Evolutionary conservation across 78 protist genomes (phyloP).

Genomic region (Isochrysis galbana): DNA sequence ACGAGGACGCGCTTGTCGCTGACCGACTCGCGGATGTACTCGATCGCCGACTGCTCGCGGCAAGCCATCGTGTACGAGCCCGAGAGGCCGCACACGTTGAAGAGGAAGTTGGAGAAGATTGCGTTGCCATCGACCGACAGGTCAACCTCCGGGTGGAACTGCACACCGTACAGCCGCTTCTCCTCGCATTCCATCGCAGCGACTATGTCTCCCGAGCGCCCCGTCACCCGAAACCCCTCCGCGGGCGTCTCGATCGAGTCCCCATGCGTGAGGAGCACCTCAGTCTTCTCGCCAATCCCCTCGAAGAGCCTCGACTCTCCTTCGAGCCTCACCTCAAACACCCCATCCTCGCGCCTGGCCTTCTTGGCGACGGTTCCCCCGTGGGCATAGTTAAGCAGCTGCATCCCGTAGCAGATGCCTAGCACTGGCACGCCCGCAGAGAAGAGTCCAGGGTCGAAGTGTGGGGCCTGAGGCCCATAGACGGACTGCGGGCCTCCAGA

Average conservation of each 20-base stretch:
- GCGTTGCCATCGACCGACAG: slow-evolving; percentile 72
- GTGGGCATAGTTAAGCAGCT: slow-evolving; percentile 64
- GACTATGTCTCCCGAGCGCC: slow-evolving; percentile 44
- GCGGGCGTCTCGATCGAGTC: slow-evolving; percentile 79
- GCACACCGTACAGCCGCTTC: slow-evolving; percentile 49
- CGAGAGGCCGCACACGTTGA: slow-evolving; percentile 39
- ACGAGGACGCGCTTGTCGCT: slow-evolving; percentile 69
- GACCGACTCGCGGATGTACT: slow-evolving; percentile 52
- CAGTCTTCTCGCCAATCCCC: slow-evolving; percentile 29
- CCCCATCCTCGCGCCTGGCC: slow-evolving; percentile 86
- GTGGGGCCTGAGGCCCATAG: slow-evolving; percentile 53
- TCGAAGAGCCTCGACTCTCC: slow-evolving; percentile 50
- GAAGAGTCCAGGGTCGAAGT: slow-evolving; percentile 65
- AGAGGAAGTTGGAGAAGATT: slow-evolving; percentile 83
- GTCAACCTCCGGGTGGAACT: slow-evolving; percentile 95
- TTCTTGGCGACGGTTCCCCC: slow-evolving; percentile 82
- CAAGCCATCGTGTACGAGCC: slow-evolving; percentile 65
- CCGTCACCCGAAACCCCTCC: slow-evolving; percentile 61
- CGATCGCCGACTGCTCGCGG: slow-evolving; percentile 69
- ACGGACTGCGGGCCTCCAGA: slow-evolving; percentile 90
- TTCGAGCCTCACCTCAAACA: slow-evolving; percentile 32
- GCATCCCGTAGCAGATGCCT: slow-evolving; percentile 97
- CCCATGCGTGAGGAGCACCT: slow-evolving; percentile 92
- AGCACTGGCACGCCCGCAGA: slow-evolving; percentile 70
- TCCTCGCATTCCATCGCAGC: slow-evolving; percentile 53